A percentile compares a stretch with the other conserved stretches of the same genome.
Evolutionary conservation across 2,329 filamentous ascomycete genomes (phyloP).

Genomic region (Xylaria polymorpha): DNA sequence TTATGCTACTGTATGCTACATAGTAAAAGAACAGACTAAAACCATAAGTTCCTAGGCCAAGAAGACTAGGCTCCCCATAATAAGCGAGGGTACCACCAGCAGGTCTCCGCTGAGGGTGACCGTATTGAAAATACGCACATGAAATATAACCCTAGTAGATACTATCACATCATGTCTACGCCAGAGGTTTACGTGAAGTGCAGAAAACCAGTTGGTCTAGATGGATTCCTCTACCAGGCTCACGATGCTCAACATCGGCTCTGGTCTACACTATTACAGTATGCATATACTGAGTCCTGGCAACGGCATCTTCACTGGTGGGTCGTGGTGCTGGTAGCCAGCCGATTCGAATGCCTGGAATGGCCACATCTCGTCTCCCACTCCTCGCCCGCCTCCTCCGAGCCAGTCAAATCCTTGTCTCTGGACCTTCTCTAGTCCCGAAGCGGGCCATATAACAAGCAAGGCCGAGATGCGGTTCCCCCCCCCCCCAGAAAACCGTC

Average conservation of each 20-base stretch:
- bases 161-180: conserved; percentile 8
- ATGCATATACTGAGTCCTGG: conserved; percentile 26
- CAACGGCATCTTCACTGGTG: conserved; percentile 42
- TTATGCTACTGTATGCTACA: not conserved
- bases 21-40: conserved; percentile 14
- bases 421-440: conserved; percentile 40
- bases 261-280: not conserved
- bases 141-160: conserved; percentile 4
- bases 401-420: conserved; percentile 44
- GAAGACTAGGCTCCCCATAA: conserved; percentile 23
- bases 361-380: conserved; percentile 39
- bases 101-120: not conserved
- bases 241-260: conserved; percentile 2
- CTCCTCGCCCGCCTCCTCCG: conserved; percentile 42
- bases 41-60: conserved; percentile 21
- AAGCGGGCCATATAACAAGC: conserved; percentile 48
- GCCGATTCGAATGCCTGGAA: conserved; percentile 39
- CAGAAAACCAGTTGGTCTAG: conserved; percentile 13
- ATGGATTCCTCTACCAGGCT: conserved; percentile 18
- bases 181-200: conserved; percentile 4
- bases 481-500: conserved; percentile 36
- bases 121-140: conserved; percentile 8
- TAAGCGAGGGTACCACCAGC: conserved; percentile 11
- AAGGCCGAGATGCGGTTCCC: conserved; percentile 42
- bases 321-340: conserved; percentile 38